Base-by-base conservation (phyloP, 345 rosid species). In the Syzygium aromaticum region DNA sequence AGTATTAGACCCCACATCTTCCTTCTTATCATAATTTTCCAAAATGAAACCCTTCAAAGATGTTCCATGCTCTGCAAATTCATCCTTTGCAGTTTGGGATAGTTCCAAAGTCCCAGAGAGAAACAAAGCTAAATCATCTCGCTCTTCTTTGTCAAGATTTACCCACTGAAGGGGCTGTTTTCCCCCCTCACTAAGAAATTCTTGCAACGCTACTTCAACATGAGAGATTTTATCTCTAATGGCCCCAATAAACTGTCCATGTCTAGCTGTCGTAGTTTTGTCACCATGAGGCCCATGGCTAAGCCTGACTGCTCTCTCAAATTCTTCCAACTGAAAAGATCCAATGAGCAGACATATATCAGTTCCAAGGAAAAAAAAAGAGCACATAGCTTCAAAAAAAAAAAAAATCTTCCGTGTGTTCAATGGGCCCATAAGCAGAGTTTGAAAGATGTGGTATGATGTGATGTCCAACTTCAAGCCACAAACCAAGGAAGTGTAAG, bases 41-140 rank as follows among this genome's bases (percentile, higher is more conserved):
- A 33, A 46, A 61, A 52, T 22, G 82, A 93, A 90, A 84, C 86
- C 89, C 30, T 89, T 87, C 38, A 38, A 17, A 25, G 90, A 88
- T 61, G 90, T 78, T 85, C 85, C 90, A 87, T 84, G 57, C 80
- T 88, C 84, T 88, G 54, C 84, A 89, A 86, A 88, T 77, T 91
- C 92, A 87, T 90, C 89, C 85, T 90, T 91, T 33, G 82, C 87
- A 87, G 73, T 89, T 64, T 86, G 90, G 1, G 88, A 90, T 8
- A 88, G 87, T 59, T 90, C 90, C 51, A 92, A 88, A 86, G 93
- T 87, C 82, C 99, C 98, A 11, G 95, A 95, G 52, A 96, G 93
- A 92, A 96, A 95, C 90, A 91, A 88, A 3, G 98, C 99, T 82
- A 96, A 92, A 89, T 96, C 98, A 90, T 95, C 95, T 43, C 98